Evolutionary conservation across 805 yeast species (phyloP).

Genomic region (Tanozyma kutaoensis): DNA sequence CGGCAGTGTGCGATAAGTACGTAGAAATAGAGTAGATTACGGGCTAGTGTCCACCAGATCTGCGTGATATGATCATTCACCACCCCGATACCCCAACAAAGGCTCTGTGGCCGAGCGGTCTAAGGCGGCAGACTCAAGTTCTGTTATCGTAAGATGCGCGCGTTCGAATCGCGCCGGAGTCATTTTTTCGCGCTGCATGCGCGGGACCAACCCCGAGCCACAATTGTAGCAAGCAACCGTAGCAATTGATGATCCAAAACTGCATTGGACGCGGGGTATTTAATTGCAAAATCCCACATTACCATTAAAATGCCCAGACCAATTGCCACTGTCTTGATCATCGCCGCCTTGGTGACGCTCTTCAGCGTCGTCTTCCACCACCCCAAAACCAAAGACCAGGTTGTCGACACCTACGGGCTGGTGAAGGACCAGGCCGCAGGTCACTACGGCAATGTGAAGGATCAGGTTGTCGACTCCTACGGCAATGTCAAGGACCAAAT

Average conservation of each 20-base stretch:
- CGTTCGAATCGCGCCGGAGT: slow-evolving; percentile 2
- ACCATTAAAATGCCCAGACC: not conserved
- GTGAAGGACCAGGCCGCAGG: too few species aligned
- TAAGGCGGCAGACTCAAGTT: slow-evolving; percentile 5
- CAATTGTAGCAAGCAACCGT: not conserved
- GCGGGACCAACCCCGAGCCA: not conserved
- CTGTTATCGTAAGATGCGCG: slow-evolving; percentile 2
- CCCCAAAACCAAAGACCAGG: not conserved
- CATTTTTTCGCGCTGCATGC: not conserved
- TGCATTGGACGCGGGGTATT: too few species aligned
- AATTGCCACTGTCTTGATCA: not conserved
- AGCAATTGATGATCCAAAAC: too few species aligned
- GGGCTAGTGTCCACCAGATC: too few species aligned
- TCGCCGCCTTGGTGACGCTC: not conserved
- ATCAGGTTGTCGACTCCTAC: too few species aligned
- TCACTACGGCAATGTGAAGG: too few species aligned
- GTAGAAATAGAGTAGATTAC: too few species aligned
- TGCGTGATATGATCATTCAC: too few species aligned
- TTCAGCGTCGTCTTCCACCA: not conserved
- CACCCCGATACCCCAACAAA: too few species aligned
- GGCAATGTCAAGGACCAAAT: too few species aligned
- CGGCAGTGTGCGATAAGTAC: too few species aligned
- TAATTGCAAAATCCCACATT: too few species aligned
- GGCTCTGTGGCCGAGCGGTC: slow-evolving; percentile 6
- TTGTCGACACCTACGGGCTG: not conserved